Evolutionary conservation across 1,139 yeast genomes (phyloP), one percentile per base, ranked within the genome.

Genomic region (Candida gigantensis): DNA sequence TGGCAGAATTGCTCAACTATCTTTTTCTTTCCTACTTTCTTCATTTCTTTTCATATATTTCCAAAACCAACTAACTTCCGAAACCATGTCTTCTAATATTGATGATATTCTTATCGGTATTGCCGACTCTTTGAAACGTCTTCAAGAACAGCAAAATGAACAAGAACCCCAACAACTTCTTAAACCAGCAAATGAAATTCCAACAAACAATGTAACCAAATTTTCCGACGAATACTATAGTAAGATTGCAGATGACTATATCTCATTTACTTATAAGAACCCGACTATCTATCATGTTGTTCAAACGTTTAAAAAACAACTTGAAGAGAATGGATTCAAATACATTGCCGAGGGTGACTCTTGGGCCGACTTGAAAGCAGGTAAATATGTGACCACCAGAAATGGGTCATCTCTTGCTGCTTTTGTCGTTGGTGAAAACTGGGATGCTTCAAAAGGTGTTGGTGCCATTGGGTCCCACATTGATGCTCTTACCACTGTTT

Each of bases 211-310:
- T 14, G n/a, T 12, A 17, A 28, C 33, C 9, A 45, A 45, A 14
- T 54, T 51, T 40, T 35, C 47, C 26, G 42, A 43, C 13, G 47
- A 47, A n/a, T 65, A 55, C 43, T 70, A 50, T 46, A 57, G 62
- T 28, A 49, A 57, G 24, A 68, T 66, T 38, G 64, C 72, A 10
- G 53, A 58, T 11, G 52, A 57, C 8, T 70, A 66, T 46, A 56
- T 70, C 34, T 51, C 53, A 18, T 69, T 69, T 46, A 68, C 74
- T 39, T 57, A 68, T 42, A 40, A 49, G 9, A 62, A 61, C 40
- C 76, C 75, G 11, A 69, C 76, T 1, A 68, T 73, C 5, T 67
- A 53, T 47, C 77, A 71, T 48, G 70, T 62, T 13, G 57, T 68
- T 8, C 43, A 51, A 10, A 52, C 57, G 42, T 60, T 68, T 42